A percentile compares a stretch with the other conserved stretches of the same genome.
Evolutionary conservation across 2,329 filamentous ascomycete genomes (phyloP).

Genomic region (Dactylellina parvicollis): DNA sequence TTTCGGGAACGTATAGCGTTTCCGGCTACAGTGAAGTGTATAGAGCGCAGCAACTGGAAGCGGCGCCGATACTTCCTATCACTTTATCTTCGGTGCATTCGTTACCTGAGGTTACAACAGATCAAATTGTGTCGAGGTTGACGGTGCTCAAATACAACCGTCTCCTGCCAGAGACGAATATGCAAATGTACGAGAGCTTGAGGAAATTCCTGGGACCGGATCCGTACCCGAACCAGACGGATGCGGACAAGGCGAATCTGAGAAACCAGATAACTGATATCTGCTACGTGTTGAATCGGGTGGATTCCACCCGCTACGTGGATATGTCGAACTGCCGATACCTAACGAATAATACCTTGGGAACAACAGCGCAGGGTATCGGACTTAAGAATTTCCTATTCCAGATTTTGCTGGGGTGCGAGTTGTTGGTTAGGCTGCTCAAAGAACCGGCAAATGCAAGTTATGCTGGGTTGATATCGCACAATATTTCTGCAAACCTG

Average conservation of each 20-base stretch:
- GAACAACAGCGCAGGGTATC: conserved; percentile 38
- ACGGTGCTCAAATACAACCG: conserved; percentile 47
- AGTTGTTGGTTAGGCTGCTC: conserved; percentile 38
- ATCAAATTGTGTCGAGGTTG: conserved; percentile 47
- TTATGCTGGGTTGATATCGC: conserved; percentile 39
- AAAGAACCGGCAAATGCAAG: conserved; percentile 36
- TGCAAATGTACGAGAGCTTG: conserved; percentile 49
- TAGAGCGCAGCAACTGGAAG: conserved; percentile 44
- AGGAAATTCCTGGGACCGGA: conserved; percentile 47
- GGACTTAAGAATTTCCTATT: conserved; percentile 49
- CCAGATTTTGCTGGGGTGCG: conserved; percentile 44
- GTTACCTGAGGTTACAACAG: conserved; percentile 39
- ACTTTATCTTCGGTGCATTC: conserved; percentile 47
- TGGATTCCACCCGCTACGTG: conserved; percentile 31
- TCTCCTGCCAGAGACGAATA: conserved; percentile 48
- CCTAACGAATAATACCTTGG: conserved; percentile 48
- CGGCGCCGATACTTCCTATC: conserved; percentile 40
- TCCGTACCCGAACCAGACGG: conserved; percentile 50
- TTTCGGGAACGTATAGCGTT: conserved; percentile 46
- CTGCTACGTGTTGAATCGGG: conserved; percentile 48
- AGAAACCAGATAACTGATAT: conserved; percentile 52
- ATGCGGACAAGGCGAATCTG: conserved; percentile 50
- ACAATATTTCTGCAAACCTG: conserved; percentile 48
- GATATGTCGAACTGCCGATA: conserved; percentile 52
- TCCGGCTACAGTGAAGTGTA: conserved; percentile 49